Percentiles rank a stretch among this genome's conserved stretches.
phyloP scores from a whole-genome alignment of 345 rosid species.

The Erysimum cheiranthoides region DNA sequence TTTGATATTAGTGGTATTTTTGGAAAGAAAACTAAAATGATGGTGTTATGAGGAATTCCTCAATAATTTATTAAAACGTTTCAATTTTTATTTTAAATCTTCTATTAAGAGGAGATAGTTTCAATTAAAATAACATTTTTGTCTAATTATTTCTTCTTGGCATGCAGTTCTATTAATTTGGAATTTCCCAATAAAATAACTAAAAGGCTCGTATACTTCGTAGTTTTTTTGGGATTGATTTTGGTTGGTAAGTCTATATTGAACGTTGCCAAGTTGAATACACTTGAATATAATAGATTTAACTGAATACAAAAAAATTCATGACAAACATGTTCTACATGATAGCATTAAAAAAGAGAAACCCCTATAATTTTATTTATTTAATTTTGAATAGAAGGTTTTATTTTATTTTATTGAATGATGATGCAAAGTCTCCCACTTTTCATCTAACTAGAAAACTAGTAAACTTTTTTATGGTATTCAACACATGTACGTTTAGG shows the following conservation, averaged over 20 bases:
- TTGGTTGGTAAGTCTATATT: too few relatives aligned
- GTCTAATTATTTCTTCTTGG: too few relatives aligned
- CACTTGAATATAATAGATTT: too few relatives aligned
- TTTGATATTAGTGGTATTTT: too few relatives aligned
- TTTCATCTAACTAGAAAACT: background rate
- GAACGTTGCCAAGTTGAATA: too few relatives aligned
- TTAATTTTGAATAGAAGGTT: background rate
- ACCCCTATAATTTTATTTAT: background rate
- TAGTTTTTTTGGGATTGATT: too few relatives aligned
- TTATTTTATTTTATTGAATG: background rate
- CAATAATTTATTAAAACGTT: too few relatives aligned
- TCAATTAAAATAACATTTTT: too few relatives aligned
- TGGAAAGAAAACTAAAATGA: too few relatives aligned
- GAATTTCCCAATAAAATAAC: background rate
- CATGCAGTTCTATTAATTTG: background rate
- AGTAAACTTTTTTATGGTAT: conserved; percentile 1
- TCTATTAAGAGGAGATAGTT: background rate
- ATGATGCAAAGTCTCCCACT: background rate
- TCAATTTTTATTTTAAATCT: background rate
- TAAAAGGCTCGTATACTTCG: too few relatives aligned
- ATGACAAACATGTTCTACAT: conserved; percentile 17
- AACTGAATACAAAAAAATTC: background rate
- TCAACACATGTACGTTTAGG: background rate
- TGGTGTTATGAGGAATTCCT: too few relatives aligned
- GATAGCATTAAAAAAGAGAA: conserved; percentile 14